These are phyloP conservation scores for Epichloe sp. DNA, from an alignment of 2,329 filamentous ascomycete genomes.

Conservation along the genomic window DNA sequence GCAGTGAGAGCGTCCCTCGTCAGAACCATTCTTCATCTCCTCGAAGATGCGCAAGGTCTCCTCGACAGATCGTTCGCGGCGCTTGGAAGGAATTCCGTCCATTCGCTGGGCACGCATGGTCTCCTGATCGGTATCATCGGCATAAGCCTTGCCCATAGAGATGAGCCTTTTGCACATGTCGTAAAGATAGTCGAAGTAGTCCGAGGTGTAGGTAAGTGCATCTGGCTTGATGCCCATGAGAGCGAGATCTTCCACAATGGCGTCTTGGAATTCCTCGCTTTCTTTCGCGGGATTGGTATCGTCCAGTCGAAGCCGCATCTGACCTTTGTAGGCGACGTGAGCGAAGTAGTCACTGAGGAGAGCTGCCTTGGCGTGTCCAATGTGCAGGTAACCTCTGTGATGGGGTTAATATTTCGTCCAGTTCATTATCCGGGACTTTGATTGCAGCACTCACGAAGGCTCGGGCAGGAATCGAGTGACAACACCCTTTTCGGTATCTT, in stretches of 20 bases:
- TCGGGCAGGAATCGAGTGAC: slow-evolving; percentile 89
- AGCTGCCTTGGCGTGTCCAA: slow-evolving; percentile 89
- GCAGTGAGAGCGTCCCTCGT: slow-evolving; percentile 72
- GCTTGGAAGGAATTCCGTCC: slow-evolving; percentile 69
- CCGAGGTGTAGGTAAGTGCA: slow-evolving; percentile 75
- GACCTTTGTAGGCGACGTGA: slow-evolving; percentile 84
- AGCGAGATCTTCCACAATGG: slow-evolving; percentile 81
- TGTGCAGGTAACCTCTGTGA: slow-evolving; percentile 69
- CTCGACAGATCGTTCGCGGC: slow-evolving; percentile 65
- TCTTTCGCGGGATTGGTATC: slow-evolving; percentile 97
- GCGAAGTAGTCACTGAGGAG: slow-evolving; percentile 95
- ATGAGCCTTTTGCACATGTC: slow-evolving; percentile 76
- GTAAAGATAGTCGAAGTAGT: slow-evolving; percentile 91
- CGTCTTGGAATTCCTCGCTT: slow-evolving; percentile 90
- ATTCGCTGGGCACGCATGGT: slow-evolving; percentile 76
- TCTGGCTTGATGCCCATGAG: slow-evolving; percentile 90
- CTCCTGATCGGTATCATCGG: slow-evolving; percentile 86
- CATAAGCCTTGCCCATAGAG: slow-evolving; percentile 77
- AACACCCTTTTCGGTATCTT: slow-evolving; percentile 76
- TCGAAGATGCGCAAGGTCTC: slow-evolving; percentile 79
- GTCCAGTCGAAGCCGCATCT: slow-evolving; percentile 82
- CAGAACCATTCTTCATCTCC: slow-evolving; percentile 80
- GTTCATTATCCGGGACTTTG: background rate
- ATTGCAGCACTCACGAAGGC: slow-evolving; percentile 52
- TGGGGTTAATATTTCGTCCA: slow-evolving; percentile 5